phyloP scores from a whole-genome alignment of 257 asterid species.

The Verbascum thapsus region DNA sequence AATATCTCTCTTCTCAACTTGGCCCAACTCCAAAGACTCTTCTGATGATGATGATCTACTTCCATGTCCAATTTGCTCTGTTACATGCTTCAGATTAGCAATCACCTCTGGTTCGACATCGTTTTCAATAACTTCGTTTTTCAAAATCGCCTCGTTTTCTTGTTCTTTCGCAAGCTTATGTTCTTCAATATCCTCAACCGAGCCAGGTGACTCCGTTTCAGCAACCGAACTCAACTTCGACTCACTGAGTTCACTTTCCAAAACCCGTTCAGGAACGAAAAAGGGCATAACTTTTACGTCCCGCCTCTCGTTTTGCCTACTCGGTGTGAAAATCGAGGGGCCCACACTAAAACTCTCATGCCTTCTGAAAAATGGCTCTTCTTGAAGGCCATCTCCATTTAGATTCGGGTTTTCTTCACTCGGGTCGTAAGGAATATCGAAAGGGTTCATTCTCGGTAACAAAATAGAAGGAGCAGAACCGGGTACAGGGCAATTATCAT shows the following conservation, averaged over 20 bases:
- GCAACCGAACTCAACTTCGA: constrained; percentile 52
- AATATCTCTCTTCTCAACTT: constrained; percentile 37
- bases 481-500: constrained; percentile 42
- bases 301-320: constrained; percentile 45
- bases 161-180: constrained; percentile 39
- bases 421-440: constrained; percentile 45
- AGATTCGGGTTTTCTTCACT: constrained; percentile 47
- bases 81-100: constrained; percentile 43
- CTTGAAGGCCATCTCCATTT: constrained; percentile 51
- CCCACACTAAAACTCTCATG: constrained; percentile 64
- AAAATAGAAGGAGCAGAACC: constrained; percentile 69
- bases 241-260: constrained; percentile 66
- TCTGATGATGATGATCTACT: constrained; percentile 61
- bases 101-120: constrained; percentile 38
- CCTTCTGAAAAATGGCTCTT: constrained; percentile 59
- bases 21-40: constrained; percentile 40
- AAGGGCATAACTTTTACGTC: constrained; percentile 56
- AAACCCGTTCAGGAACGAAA: constrained; percentile 56
- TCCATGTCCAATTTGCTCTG: constrained; percentile 66
- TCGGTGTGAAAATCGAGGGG: constrained; percentile 58
- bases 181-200: constrained; percentile 45
- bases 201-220: constrained; percentile 48
- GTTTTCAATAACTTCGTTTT: constrained; percentile 32
- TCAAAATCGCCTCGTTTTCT: constrained; percentile 22
- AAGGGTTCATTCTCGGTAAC: constrained; percentile 49